Evolutionary conservation across 169 alveolate genomes (phyloP).

Genomic region (Plasmodium blacklocki): DNA sequence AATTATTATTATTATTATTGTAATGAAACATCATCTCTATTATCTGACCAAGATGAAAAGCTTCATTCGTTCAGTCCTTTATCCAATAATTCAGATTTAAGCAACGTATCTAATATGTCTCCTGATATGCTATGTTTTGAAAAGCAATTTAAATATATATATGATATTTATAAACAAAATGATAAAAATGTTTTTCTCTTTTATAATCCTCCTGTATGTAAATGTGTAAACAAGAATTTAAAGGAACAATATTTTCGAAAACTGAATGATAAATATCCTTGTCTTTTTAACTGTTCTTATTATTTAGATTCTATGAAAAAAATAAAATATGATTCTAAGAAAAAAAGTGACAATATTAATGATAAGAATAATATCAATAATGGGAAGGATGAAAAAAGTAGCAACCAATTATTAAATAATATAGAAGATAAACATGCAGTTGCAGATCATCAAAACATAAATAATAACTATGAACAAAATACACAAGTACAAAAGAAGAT

Average conservation of each 20-base stretch:
- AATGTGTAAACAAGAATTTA: conserved; percentile 33
- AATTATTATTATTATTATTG: no score
- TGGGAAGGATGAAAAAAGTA: neutral
- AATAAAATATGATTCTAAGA: neutral
- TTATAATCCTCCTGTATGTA: conserved; percentile 75
- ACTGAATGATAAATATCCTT: conserved; percentile 39
- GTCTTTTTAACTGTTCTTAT: conserved; percentile 61
- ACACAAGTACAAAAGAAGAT: neutral
- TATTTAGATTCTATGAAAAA: neutral
- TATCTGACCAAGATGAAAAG: neutral
- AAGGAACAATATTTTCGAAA: conserved; percentile 42
- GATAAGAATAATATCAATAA: neutral
- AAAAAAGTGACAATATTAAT: neutral
- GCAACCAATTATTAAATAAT: neutral
- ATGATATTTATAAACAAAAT: conserved; percentile 72
- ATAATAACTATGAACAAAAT: neutral
- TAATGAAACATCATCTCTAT: neutral
- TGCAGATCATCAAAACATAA: neutral
- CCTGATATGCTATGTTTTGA: conserved; percentile 65
- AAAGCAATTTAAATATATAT: conserved; percentile 74
- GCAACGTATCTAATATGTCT: conserved; percentile 62
- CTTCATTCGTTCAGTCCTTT: neutral
- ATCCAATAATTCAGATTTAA: conserved; percentile 23
- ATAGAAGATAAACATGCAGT: neutral
- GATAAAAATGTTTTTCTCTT: conserved; percentile 62